A percentile compares a stretch with the other conserved stretches of the same genome.
These are phyloP conservation scores for Capillidium heterosporum DNA, from an alignment of 371 early-diverging fungal species.

Conservation along the genomic window DNA sequence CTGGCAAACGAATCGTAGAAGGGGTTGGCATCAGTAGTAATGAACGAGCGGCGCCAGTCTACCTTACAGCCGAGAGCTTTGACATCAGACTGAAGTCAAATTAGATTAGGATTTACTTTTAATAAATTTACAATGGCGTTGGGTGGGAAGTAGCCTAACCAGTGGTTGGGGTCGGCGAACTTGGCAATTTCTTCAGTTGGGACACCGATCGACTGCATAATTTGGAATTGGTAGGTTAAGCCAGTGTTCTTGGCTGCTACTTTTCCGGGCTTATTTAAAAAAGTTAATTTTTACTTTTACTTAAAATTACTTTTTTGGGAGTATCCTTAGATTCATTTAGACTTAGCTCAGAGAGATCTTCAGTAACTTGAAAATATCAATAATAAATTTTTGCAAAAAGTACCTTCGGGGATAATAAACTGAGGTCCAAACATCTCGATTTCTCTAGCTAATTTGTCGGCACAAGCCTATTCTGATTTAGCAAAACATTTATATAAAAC, in stretches of 20 bases:
- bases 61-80: slow-evolving; percentile 78
- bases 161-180: slow-evolving; percentile 91
- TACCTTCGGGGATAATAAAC: slow-evolving; percentile 36
- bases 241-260: slow-evolving; percentile 72
- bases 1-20: slow-evolving; percentile 98
- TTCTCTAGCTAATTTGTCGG: slow-evolving; percentile 94
- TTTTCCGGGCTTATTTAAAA: slow-evolving; percentile 60
- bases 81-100: slow-evolving; percentile 37
- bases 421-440: slow-evolving; percentile 81
- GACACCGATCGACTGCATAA: slow-evolving; percentile 89
- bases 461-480: slow-evolving; percentile 55
- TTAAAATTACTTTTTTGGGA: slow-evolving; percentile 1
- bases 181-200: slow-evolving; percentile 73
- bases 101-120: background rate
- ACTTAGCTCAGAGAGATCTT: slow-evolving; percentile 15
- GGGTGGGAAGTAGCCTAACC: slow-evolving; percentile 96
- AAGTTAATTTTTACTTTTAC: slow-evolving; percentile 25
- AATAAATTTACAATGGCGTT: slow-evolving; percentile 35
- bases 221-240: slow-evolving; percentile 86
- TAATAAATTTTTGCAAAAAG: background rate
- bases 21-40: slow-evolving; percentile 98
- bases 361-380: background rate
- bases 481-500: background rate
- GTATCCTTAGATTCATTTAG: slow-evolving; percentile 11
- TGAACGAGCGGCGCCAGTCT: slow-evolving; percentile 97